Evolutionary conservation across 148 eudicot species (phyloP).

Genomic region (Polygonum maritimum): DNA sequence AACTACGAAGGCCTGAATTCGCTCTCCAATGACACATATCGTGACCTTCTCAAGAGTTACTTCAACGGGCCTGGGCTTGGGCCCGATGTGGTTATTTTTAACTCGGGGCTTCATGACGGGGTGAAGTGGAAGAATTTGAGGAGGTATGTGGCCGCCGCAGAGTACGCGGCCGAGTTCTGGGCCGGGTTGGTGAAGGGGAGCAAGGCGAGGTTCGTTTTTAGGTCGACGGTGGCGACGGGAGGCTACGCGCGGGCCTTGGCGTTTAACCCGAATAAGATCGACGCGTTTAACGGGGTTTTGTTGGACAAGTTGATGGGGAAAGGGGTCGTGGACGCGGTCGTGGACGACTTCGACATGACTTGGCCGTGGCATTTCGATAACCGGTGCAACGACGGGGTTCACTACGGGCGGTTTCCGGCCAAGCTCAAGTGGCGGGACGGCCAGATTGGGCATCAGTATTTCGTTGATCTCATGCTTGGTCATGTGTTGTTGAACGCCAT

Average conservation of each 20-base stretch:
- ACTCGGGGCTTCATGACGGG: slow-evolving; percentile 70
- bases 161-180: slow-evolving; percentile 71
- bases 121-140: slow-evolving; percentile 55
- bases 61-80: slow-evolving; percentile 37
- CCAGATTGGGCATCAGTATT: slow-evolving; percentile 87
- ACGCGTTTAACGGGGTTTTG: slow-evolving; percentile 76
- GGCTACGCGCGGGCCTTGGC: slow-evolving; percentile 67
- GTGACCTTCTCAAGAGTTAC: slow-evolving; percentile 40
- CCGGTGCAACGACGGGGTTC: slow-evolving; percentile 93
- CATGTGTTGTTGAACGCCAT: slow-evolving; percentile 76
- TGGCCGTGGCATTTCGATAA: slow-evolving; percentile 94
- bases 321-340: slow-evolving; percentile 46
- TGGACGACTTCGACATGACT: slow-evolving; percentile 91
- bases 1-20: slow-evolving; percentile 85
- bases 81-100: slow-evolving; percentile 52
- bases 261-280: slow-evolving; percentile 84
- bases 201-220: slow-evolving; percentile 42
- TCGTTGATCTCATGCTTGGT: slow-evolving; percentile 91
- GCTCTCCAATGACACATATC: slow-evolving; percentile 42
- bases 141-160: slow-evolving; percentile 51
- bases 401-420: slow-evolving; percentile 88
- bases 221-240: slow-evolving; percentile 82
- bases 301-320: slow-evolving; percentile 56
- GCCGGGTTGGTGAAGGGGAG: slow-evolving; percentile 36
- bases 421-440: slow-evolving; percentile 81